Percentiles rank a stretch among this genome's conserved stretches.
phyloP scores from a whole-genome alignment of 495 filamentous ascomycete species.

The Talaromyces trachyspermus region DNA sequence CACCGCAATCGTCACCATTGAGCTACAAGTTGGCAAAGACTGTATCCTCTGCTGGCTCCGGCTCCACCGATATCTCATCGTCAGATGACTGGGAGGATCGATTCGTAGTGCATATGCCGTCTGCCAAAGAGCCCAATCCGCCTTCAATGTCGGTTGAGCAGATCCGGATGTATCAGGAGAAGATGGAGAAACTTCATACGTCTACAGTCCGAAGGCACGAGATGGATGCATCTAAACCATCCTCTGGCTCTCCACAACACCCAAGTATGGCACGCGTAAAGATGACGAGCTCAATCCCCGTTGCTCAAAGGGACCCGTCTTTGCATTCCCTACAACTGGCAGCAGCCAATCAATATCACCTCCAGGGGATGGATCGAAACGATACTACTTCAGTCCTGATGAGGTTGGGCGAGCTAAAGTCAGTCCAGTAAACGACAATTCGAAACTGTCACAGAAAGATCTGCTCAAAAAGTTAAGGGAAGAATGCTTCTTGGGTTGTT shows the following conservation, averaged over 20 bases:
- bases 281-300: slow-evolving; percentile 9
- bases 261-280: slow-evolving; percentile 8
- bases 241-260: slow-evolving; percentile 8
- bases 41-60: slow-evolving; percentile 2
- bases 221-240: slow-evolving; percentile 9
- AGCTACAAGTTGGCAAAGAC: slow-evolving; percentile 4
- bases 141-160: slow-evolving; percentile 32
- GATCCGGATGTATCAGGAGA: slow-evolving; percentile 35
- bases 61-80: slow-evolving; percentile 3
- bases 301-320: not conserved
- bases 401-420: slow-evolving; percentile 34
- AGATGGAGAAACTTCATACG: slow-evolving; percentile 26
- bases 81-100: slow-evolving; percentile 29
- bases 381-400: slow-evolving; percentile 35
- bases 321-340: not conserved
- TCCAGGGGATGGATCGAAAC: slow-evolving; percentile 2
- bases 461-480: slow-evolving; percentile 15
- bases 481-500: slow-evolving; percentile 43
- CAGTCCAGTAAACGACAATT: slow-evolving; percentile 35
- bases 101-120: slow-evolving; percentile 42
- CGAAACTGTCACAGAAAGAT: slow-evolving; percentile 20
- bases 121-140: slow-evolving; percentile 38
- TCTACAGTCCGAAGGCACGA: slow-evolving; percentile 16
- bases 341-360: not conserved
- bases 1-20: slow-evolving; percentile 12